Conservation (phyloP, 352 stramenopile genomes). For the Globisporangium alternatum region DNA sequence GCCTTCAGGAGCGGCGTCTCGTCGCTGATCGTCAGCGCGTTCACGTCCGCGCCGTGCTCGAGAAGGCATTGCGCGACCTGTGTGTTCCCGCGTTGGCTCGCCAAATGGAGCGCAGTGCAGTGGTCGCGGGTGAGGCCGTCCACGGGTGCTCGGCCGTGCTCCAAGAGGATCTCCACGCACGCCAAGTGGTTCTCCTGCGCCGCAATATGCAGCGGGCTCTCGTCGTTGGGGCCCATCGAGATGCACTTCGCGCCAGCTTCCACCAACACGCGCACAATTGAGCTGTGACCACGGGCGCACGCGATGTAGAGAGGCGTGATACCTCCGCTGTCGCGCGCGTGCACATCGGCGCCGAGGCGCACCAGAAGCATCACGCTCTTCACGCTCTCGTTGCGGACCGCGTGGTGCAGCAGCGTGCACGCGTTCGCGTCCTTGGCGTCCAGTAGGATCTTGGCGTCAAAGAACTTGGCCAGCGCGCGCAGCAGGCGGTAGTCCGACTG, state of each 20-base stretch:
- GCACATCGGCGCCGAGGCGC: slow-evolving; percentile 58
- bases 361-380: slow-evolving; percentile 63
- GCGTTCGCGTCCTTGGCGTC: slow-evolving; percentile 40
- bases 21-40: slow-evolving; percentile 54
- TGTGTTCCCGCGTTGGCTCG: slow-evolving; percentile 76
- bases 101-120: slow-evolving; percentile 75
- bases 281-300: slow-evolving; percentile 59
- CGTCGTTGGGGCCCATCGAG: slow-evolving; percentile 61
- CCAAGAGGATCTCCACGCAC: slow-evolving; percentile 63
- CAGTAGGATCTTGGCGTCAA: slow-evolving; percentile 39
- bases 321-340: slow-evolving; percentile 52
- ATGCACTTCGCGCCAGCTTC: slow-evolving; percentile 49
- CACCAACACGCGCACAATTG: slow-evolving; percentile 59
- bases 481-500: slow-evolving; percentile 51
- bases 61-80: slow-evolving; percentile 61
- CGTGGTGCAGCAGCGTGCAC: slow-evolving; percentile 62
- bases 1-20: slow-evolving; percentile 79
- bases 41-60: slow-evolving; percentile 63
- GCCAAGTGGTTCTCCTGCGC: slow-evolving; percentile 79
- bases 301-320: slow-evolving; percentile 79
- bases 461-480: slow-evolving; percentile 49
- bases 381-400: slow-evolving; percentile 46
- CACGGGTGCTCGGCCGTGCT: slow-evolving; percentile 39
- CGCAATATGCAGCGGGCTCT: slow-evolving; percentile 77
- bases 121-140: slow-evolving; percentile 54